Conservation (phyloP, 495 filamentous ascomycete species). For the Daldinia bambusicola region DNA sequence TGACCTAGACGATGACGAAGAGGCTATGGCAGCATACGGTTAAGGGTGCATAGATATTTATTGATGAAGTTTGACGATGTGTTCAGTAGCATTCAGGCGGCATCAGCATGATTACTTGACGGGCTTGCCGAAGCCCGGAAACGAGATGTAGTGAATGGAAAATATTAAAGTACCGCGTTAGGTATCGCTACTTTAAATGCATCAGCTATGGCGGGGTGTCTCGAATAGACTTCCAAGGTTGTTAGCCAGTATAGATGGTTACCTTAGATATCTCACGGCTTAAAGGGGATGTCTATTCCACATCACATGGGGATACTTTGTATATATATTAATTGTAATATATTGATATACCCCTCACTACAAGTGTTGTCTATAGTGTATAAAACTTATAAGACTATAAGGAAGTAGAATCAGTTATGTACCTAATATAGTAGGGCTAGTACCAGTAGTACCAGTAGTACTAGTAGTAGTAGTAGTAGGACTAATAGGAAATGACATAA, state of each 20-base stretch:
- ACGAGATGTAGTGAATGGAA: background rate
- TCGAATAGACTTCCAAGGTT: background rate
- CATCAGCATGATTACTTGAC: background rate
- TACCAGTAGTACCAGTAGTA: too few species aligned
- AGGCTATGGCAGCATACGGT: constrained; percentile 52
- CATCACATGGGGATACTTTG: background rate
- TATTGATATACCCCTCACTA: background rate
- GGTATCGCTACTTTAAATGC: background rate
- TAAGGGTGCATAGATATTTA: constrained; percentile 28
- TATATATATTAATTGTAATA: background rate
- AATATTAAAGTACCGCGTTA: background rate
- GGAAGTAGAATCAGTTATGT: too few species aligned
- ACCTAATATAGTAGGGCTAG: too few species aligned
- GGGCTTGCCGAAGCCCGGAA: background rate
- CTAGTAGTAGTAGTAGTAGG: too few species aligned
- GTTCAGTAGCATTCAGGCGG: background rate
- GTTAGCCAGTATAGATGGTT: background rate
- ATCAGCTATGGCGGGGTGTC: background rate
- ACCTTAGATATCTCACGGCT: too few species aligned
- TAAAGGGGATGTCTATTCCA: too few species aligned
- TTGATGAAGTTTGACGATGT: background rate
- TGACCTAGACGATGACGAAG: constrained; percentile 53
- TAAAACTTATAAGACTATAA: too few species aligned
- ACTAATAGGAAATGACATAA: too few species aligned
- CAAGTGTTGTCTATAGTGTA: too few species aligned